Percentiles rank a stretch among this genome's conserved stretches.
These are phyloP conservation scores for Leccinum subgranulosum DNA, from an alignment of 768 basidiomycete species.

Conservation along the genomic window DNA sequence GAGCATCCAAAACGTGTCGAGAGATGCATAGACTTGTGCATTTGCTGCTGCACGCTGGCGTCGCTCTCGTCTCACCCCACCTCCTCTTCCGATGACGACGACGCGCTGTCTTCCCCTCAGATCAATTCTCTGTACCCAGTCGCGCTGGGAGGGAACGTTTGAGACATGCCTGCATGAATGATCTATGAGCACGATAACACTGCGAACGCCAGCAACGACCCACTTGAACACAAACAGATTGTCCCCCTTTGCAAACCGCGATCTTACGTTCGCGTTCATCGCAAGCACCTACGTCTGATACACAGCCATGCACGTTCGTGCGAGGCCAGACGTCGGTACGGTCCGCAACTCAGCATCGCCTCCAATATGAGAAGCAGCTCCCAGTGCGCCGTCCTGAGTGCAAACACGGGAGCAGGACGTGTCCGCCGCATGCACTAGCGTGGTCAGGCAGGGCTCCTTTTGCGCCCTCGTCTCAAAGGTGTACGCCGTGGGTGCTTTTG, in stretches of 20 bases:
- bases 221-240: slow-evolving; percentile 98
- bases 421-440: slow-evolving; percentile 85
- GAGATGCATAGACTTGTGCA: too few relatives aligned
- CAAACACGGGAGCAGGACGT: slow-evolving; percentile 94
- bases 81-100: too few relatives aligned
- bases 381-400: slow-evolving; percentile 91
- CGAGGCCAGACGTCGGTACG: slow-evolving; percentile 75
- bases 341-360: slow-evolving; percentile 90
- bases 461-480: slow-evolving; percentile 82
- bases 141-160: slow-evolving; percentile 67
- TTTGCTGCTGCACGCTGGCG: too few relatives aligned
- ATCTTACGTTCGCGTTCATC: slow-evolving; percentile 68
- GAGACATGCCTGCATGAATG: slow-evolving; percentile 64
- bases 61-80: too few relatives aligned
- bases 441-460: slow-evolving; percentile 87
- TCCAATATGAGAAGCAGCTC: slow-evolving; percentile 93
- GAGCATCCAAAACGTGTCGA: too few relatives aligned
- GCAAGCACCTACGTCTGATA: slow-evolving; percentile 82
- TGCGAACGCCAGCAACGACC: slow-evolving; percentile 29
- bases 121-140: slow-evolving; percentile 85
- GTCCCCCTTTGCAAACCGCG: slow-evolving; percentile 78
- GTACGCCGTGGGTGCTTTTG: slow-evolving; percentile 96
- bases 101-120: too few relatives aligned
- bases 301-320: too few relatives aligned
- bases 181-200: background rate